These are phyloP conservation scores for Asterella californica DNA, from an alignment of 225 moss, liverwort and hornwort species.

Conservation along the genomic window DNA sequence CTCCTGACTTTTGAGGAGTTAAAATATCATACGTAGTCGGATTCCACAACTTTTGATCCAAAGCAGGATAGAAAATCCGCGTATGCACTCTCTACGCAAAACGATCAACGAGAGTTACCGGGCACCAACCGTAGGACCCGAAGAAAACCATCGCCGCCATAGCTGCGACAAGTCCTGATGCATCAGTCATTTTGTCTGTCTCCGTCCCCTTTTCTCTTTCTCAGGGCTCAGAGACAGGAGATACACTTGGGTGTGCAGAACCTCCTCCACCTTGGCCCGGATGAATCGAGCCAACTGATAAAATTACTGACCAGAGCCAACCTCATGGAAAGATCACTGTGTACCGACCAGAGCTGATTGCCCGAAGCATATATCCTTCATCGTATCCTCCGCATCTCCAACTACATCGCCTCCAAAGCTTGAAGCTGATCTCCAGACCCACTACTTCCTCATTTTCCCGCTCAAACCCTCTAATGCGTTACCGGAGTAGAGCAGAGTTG, in stretches of 20 bases:
- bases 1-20: neutral
- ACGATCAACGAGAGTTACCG: neutral
- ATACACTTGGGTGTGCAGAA: neutral
- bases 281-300: neutral
- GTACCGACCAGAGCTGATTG: neutral
- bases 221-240: neutral
- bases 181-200: conserved; percentile 26
- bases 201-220: neutral
- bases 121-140: conserved; percentile 39
- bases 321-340: neutral
- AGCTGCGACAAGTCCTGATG: conserved; percentile 32
- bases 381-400: neutral
- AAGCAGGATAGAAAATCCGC: neutral
- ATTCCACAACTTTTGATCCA: neutral
- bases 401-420: neutral
- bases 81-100: neutral
- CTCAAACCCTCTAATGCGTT: neutral
- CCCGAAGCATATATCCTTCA: neutral
- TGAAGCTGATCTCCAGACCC: neutral
- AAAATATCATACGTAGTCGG: neutral
- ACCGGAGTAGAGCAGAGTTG: neutral
- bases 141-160: conserved; percentile 40
- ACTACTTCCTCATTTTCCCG: neutral
- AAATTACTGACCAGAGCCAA: neutral
- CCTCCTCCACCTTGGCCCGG: neutral